Base-by-base conservation (phyloP, 108 stramenopile species). In the Fragilariopsis cylindrus region DNA sequence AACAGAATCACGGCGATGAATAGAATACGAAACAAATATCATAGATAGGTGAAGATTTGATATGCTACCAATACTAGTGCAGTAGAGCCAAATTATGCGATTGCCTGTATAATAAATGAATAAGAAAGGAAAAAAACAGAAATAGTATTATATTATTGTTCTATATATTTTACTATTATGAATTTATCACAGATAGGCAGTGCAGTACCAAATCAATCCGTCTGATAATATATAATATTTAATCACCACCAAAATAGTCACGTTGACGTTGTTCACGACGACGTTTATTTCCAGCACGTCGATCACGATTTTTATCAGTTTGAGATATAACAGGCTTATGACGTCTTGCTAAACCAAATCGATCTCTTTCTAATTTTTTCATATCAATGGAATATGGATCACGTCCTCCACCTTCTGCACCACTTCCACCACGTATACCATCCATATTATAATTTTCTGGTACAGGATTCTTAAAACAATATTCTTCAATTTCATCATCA, bases 401-500 rank as follows among this genome's bases (percentile, higher is more conserved):
- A 48, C 58, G 60, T 39, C 72, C 72, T 41, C 49, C 9, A 30
- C 48, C 16, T 11, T 44, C 41, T 15, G 21, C 3, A 44, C 65
- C 65, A 44, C 18, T 65, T 9, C 43, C 45, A 6, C 67, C 67
- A 30, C 30, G 30, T 30, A 30, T 30, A 2, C 30, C 30, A 30
- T 30, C 30, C 30, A 30, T 30, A 48, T 71, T 43, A 57, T 80
- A 80, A 3, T 43, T 18, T 4, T 18, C n/a, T 13, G 94, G 94
- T 19, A 92, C 85, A 11, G 90, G 90, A 76, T 92, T 81, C 15
- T 81, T 63, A 15, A 79, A 76, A 50, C 91, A 86, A 46, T 90
- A 95, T 1, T 87, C 82, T 68, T 95, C 94, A 1, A 92, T 80
- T 4, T 75, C 82, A 66, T 88, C 90, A 56, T 93, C 95, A 70